Evolutionary conservation across 257 asterid genomes (phyloP).

Genomic region (Gynochthodes officinalis): DNA sequence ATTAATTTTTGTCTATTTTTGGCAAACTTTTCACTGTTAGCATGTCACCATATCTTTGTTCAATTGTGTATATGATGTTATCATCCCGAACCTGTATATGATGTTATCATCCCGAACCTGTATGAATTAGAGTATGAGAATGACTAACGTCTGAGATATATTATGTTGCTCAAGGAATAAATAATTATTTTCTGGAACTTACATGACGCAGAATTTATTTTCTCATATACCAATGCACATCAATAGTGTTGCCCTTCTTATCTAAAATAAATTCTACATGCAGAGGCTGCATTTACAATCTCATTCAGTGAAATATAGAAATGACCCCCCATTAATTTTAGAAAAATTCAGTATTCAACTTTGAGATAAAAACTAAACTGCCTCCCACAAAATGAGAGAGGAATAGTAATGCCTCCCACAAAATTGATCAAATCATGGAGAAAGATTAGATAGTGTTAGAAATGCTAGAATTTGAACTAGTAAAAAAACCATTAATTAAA

Average conservation of each 20-base stretch:
- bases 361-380: conserved; percentile 26
- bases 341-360: not conserved
- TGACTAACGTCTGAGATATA: too few species aligned
- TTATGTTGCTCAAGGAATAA: not conserved
- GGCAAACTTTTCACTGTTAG: too few species aligned
- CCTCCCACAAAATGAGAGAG: conserved; percentile 86
- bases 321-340: not conserved
- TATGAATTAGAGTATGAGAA: not conserved
- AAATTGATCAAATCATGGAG: too few species aligned
- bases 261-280: conserved; percentile 56
- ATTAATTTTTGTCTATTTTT: too few species aligned
- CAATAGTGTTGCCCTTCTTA: conserved; percentile 34
- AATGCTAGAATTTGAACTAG: not conserved
- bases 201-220: conserved; percentile 82
- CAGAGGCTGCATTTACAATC: conserved; percentile 52
- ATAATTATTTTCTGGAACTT: conserved; percentile 2
- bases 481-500: not conserved
- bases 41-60: conserved; percentile 45
- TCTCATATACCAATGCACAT: conserved; percentile 72
- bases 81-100: too few species aligned
- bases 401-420: conserved; percentile 79
- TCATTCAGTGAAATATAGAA: not conserved
- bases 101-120: conserved; percentile 82
- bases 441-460: not conserved
- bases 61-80: conserved; percentile 73